A percentile compares a stretch with the other conserved stretches of the same genome.
These are phyloP conservation scores for Phytophthora pluvialis DNA, from an alignment of 352 stramenopile genomes.

Conservation along the genomic window DNA sequence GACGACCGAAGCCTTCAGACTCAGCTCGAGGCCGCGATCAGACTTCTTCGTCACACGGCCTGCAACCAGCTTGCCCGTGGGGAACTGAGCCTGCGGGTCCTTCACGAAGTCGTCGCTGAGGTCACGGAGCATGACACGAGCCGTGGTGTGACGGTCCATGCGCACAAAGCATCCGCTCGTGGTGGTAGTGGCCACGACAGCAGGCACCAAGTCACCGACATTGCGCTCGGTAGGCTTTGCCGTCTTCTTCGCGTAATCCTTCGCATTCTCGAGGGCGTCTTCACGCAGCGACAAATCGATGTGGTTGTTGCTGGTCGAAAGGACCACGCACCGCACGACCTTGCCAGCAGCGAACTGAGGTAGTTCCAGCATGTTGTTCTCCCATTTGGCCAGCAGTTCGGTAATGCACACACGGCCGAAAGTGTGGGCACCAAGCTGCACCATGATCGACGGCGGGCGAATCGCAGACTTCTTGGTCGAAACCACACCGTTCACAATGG, in stretches of 20 bases:
- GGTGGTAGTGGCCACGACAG: conserved; percentile 92
- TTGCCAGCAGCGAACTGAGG: conserved; percentile 67
- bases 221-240: conserved; percentile 39
- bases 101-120: conserved; percentile 96
- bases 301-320: conserved; percentile 51
- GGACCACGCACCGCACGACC: conserved; percentile 80
- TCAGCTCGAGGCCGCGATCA: conserved; percentile 89
- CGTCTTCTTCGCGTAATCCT: conserved; percentile 58
- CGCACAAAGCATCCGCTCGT: conserved; percentile 95
- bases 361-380: conserved; percentile 72
- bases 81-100: conserved; percentile 90
- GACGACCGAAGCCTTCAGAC: conserved; percentile 94
- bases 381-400: conserved; percentile 74
- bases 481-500: conserved; percentile 74
- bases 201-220: conserved; percentile 90
- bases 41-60: conserved; percentile 93
- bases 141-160: conserved; percentile 86
- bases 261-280: conserved; percentile 59
- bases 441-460: conserved; percentile 85
- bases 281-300: conserved; percentile 83
- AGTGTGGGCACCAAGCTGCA: conserved; percentile 76
- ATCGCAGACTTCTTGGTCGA: conserved; percentile 76
- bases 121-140: conserved; percentile 94
- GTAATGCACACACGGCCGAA: conserved; percentile 87
- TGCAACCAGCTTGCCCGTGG: conserved; percentile 93